Evolutionary conservation across 352 stramenopile genomes (phyloP), one percentile per base, ranked within the genome.

Genomic region (Phytophthora agathidicida): DNA sequence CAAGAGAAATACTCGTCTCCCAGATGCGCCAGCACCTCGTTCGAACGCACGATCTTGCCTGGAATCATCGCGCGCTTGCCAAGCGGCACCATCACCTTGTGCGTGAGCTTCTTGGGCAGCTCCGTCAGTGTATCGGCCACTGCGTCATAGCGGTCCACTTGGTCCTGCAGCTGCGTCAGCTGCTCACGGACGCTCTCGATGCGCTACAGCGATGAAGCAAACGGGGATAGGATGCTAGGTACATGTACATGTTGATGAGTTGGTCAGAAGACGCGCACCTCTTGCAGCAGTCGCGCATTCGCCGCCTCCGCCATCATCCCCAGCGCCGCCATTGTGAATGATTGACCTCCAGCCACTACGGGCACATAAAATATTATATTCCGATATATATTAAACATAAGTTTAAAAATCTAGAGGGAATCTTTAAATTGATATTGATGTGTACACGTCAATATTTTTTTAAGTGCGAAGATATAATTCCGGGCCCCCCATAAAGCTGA

Each of bases 31-130:
- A 94, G 64, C 45, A 96, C 77, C 67, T 96, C 86, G 32, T 96
- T 96, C 27, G 86, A 87, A 41, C 83, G 84, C 46, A 93, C 71
- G 33, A 96, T 90, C 50, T 86, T 91, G 36, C 86, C 86, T 2
- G 85, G 83, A 39, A 89, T 80, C 79, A 94, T 93, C 1, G 84
- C 83, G 26, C 85, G 81, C 65, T 93, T 93, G 20, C 86, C 86
- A 16, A 96, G 65, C 27, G 86, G 86, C 20, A 91, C 86, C 86
- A 95, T 95, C 8, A 95, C 79, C 9, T 72, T 60, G 59, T 93
- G 86, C 30, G 68, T 69, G n/a, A 95, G 69, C 68, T 90, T 91
- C 55, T 86, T 84, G 7, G 86, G 86, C 43, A 95, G 56, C 49
- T 93, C 83, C 1, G 71, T 24, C 24, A 95, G 70, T 31, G 75